Conservation (phyloP, 2,329 filamentous ascomycete genomes). For the Claviceps spartinae region DNA sequence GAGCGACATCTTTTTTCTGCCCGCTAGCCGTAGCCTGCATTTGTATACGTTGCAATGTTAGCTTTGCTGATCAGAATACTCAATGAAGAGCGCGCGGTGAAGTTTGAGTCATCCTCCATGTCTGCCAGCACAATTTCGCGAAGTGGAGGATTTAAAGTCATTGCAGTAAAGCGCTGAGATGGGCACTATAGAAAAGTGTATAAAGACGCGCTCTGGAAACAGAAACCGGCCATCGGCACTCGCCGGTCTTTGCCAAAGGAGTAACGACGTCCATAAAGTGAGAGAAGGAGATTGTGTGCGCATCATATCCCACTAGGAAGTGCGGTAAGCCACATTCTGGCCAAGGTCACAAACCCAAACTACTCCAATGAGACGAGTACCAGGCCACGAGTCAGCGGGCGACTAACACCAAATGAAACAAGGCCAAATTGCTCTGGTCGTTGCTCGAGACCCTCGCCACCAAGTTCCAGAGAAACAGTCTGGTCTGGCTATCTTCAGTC, state of each 20-base stretch:
- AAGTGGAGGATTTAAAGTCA: conserved; percentile 22
- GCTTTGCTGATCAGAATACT: conserved; percentile 40
- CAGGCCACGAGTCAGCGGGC: conserved; percentile 1
- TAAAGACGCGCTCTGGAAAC: not conserved
- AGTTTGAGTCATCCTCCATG: conserved; percentile 13
- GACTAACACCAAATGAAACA: conserved; percentile 2
- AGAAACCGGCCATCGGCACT: not conserved
- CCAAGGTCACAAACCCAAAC: not conserved
- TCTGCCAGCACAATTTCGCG: conserved; percentile 12
- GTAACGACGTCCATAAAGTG: not conserved
- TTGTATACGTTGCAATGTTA: conserved; percentile 49
- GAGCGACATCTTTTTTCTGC: conserved; percentile 34
- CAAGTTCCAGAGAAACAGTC: conserved; percentile 4
- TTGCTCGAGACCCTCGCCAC: conserved; percentile 6
- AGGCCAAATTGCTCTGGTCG: conserved; percentile 1
- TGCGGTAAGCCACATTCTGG: not conserved
- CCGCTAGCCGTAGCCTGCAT: conserved; percentile 45
- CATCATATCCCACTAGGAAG: not conserved
- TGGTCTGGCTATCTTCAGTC: not conserved
- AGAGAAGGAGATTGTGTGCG: not conserved
- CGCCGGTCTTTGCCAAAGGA: not conserved
- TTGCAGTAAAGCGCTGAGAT: conserved; percentile 5
- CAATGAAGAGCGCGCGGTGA: conserved; percentile 15
- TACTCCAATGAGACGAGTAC: not conserved
- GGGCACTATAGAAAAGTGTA: not conserved